phyloP scores from a whole-genome alignment of 225 moss, liverwort and hornwort species.

The Physcomitrium patens region DNA sequence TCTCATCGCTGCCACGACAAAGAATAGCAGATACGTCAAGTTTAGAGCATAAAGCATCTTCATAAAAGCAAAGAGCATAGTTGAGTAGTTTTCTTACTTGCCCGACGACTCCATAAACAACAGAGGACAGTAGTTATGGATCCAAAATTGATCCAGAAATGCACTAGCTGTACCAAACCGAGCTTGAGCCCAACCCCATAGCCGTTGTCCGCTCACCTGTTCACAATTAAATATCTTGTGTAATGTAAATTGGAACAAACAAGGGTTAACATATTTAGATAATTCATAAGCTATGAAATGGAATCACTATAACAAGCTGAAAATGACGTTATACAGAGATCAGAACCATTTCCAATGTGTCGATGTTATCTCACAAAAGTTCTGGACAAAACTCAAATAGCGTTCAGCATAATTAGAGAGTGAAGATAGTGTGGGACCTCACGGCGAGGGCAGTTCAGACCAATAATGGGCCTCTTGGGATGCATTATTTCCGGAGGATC shows the following conservation, averaged over 20 bases:
- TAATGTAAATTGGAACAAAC: background rate
- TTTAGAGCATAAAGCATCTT: conserved; percentile 7
- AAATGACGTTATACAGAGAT: no score
- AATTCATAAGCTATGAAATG: background rate
- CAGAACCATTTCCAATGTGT: no score
- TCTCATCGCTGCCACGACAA: background rate
- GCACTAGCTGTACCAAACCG: conserved; percentile 62
- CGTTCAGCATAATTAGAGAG: conserved; percentile 1
- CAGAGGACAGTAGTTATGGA: conserved; percentile 72
- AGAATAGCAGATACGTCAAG: background rate
- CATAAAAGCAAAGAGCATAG: background rate
- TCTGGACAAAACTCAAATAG: no score
- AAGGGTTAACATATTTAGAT: background rate
- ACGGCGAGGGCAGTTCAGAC: conserved; percentile 61
- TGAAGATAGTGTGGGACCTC: conserved; percentile 41
- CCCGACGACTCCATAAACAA: conserved; percentile 65
- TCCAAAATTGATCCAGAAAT: conserved; percentile 69
- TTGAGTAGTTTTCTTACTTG: conserved; percentile 47
- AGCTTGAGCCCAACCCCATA: conserved; percentile 71
- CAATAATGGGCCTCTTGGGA: conserved; percentile 68
- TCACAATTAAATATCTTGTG: conserved; percentile 13
- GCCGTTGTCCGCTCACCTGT: conserved; percentile 69
- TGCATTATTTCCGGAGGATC: conserved; percentile 53
- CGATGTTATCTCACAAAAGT: no score
- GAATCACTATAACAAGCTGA: background rate